Evolutionary conservation across 192 early-diverging fungal genomes (phyloP).

Genomic region (Mortierella alpina): DNA sequence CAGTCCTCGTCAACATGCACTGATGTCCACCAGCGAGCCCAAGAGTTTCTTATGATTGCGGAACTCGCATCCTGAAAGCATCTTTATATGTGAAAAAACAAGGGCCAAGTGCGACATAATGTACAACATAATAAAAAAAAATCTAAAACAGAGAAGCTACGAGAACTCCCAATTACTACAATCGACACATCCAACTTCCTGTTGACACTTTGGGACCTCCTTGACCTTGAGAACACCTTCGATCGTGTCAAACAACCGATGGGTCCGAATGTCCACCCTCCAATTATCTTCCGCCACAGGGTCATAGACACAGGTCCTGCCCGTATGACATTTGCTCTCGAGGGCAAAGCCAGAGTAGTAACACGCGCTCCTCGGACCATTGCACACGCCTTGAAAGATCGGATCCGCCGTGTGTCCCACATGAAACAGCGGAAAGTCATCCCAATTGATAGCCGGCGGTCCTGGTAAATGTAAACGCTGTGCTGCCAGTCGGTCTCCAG

Average conservation of each 20-base stretch:
- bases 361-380: conserved; percentile 52
- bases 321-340: conserved; percentile 82
- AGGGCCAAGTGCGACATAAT: neutral
- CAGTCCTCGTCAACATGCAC: neutral
- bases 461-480: conserved; percentile 79
- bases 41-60: conserved; percentile 42
- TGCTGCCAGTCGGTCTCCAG: conserved; percentile 85
- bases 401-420: conserved; percentile 93
- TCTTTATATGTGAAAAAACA: no score
- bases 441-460: conserved; percentile 59
- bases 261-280: conserved; percentile 78
- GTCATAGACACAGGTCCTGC: conserved; percentile 75
- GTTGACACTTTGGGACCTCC: conserved; percentile 38
- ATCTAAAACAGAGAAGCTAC: conserved; percentile 12
- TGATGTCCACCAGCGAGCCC: conserved; percentile 37
- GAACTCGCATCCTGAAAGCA: conserved; percentile 14
- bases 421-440: conserved; percentile 84
- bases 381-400: conserved; percentile 89
- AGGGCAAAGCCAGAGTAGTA: conserved; percentile 45
- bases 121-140: conserved; percentile 4
- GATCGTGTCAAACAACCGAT: conserved; percentile 85
- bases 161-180: conserved; percentile 83
- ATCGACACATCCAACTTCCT: conserved; percentile 73
- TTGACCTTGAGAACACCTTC: conserved; percentile 63
- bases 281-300: conserved; percentile 70